Base-by-base conservation (phyloP, 192 early-diverging fungal genomes). In the Backusella luteola region DNA sequence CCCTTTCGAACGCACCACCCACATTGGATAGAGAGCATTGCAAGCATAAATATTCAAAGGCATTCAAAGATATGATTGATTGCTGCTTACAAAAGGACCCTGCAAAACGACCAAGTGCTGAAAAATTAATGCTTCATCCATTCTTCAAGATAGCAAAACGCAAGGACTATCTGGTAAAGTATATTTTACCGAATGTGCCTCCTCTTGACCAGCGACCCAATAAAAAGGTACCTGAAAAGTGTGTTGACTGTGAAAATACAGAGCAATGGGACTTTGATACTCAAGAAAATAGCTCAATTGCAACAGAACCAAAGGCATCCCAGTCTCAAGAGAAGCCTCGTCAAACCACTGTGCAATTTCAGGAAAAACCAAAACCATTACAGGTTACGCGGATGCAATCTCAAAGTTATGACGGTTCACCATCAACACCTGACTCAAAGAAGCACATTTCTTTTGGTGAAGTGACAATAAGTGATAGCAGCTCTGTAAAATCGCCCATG, bases 21-120 rank as follows among this genome's bases (percentile, higher is more conserved):
- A 96, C 94, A 6, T 75, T 96, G 69, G 92, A 94, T 67, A 85
- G 93, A 63, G 94, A 94, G 7, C 77, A 84, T 11, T 90, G 92
- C 0, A 87, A 87, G 69, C 85, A 94, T 83, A 93, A 91, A 67
- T 96, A 93, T 76, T 85, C 90, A 6, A 94, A 91, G 70, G 59
- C 84, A 19, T 92, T 95, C 66, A 96, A 95, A 78, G 95, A 96
- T 21, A 91, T 96, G 91, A 94, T 96, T 69, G 95, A 96, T 81
- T 26, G 71, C 23, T 95, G 95, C 82, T 81, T 96, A 46, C 83
- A 92, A 41, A 95, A 95, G 70, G 92, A 95, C 67, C 93, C 95
- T 1, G 70, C 80, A 11, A 92, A 91, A 78, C 79, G 94, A 84
- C 93, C 93, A 12, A 86, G 86, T 5, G 88, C 93, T 0, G 93